Evolutionary conservation across 2,329 filamentous ascomycete species (phyloP).

Genomic region (Fusarium paranaense): DNA sequence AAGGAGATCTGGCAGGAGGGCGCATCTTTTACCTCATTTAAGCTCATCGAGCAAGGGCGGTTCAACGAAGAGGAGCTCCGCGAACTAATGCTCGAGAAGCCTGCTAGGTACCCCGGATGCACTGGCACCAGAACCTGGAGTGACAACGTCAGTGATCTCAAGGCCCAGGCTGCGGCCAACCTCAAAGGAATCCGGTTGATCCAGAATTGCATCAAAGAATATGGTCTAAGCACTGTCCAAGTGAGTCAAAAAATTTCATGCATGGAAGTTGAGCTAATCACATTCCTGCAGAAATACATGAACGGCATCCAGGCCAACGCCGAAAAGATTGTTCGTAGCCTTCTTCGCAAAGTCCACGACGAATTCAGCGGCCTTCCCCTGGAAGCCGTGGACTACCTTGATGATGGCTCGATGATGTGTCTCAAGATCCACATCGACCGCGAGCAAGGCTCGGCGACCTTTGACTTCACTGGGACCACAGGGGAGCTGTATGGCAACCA

Average conservation of each 20-base stretch:
- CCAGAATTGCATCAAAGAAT: not conserved
- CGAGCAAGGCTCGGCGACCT: constrained; percentile 78
- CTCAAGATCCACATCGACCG: constrained; percentile 80
- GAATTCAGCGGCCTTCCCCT: constrained; percentile 48
- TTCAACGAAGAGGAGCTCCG: constrained; percentile 82
- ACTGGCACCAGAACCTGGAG: constrained; percentile 80
- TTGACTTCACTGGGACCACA: constrained; percentile 82
- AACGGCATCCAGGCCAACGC: constrained; percentile 81
- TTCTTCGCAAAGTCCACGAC: not conserved
- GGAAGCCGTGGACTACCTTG: constrained; percentile 81
- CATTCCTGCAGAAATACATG: constrained; percentile 77
- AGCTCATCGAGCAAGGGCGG: constrained; percentile 51
- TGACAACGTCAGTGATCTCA: constrained; percentile 84
- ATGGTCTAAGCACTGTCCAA: not conserved
- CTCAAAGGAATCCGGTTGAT: not conserved
- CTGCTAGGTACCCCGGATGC: constrained; percentile 78
- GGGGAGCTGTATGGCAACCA: constrained; percentile 75
- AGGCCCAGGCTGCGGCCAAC: constrained; percentile 68
- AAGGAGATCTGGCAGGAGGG: not conserved
- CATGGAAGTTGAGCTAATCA: not conserved
- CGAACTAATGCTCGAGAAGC: constrained; percentile 73
- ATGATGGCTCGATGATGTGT: constrained; percentile 81
- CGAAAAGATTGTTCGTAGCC: constrained; percentile 58
- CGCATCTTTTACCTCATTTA: not conserved
- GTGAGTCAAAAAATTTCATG: not conserved